A percentile compares a stretch with the other conserved stretches of the same genome.
Conservation (phyloP, 176 grass and related monocot species). For the Coix lacrymajobi region DNA sequence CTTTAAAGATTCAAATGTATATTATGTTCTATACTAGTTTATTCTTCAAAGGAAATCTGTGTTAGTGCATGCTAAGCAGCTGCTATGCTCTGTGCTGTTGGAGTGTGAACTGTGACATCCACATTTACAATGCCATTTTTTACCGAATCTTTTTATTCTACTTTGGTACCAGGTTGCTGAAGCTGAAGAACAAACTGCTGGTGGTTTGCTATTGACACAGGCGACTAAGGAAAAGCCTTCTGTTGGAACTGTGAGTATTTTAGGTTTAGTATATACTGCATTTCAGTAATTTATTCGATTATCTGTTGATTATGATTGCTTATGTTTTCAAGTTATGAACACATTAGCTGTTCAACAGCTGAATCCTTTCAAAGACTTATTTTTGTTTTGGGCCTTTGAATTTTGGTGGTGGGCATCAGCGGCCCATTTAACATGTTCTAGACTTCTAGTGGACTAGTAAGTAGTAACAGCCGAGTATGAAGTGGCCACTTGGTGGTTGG, state of each 20-base stretch:
- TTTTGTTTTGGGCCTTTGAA: background rate
- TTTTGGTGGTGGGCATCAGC: background rate
- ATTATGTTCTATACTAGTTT: background rate
- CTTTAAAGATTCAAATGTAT: background rate
- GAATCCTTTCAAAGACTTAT: background rate
- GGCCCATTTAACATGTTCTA: background rate
- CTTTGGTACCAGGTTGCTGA: conserved; percentile 43
- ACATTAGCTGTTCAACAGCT: background rate
- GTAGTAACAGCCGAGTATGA: background rate
- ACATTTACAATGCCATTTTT: background rate
- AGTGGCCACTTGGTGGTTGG: too few relatives aligned
- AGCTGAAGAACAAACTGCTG: conserved; percentile 59
- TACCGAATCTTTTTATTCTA: background rate
- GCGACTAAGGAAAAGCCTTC: conserved; percentile 59
- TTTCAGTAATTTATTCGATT: background rate
- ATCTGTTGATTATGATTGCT: background rate
- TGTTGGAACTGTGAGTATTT: conserved; percentile 55
- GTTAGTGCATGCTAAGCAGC: background rate
- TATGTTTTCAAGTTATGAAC: background rate
- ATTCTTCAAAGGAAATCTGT: conserved; percentile 1
- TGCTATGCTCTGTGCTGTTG: conserved; percentile 2
- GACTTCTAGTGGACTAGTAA: background rate
- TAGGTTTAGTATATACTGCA: background rate
- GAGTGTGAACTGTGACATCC: background rate
- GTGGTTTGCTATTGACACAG: conserved; percentile 57